These are phyloP conservation scores for Kodamaea leandrae DNA, from an alignment of 805 yeast species.

Conservation along the genomic window DNA sequence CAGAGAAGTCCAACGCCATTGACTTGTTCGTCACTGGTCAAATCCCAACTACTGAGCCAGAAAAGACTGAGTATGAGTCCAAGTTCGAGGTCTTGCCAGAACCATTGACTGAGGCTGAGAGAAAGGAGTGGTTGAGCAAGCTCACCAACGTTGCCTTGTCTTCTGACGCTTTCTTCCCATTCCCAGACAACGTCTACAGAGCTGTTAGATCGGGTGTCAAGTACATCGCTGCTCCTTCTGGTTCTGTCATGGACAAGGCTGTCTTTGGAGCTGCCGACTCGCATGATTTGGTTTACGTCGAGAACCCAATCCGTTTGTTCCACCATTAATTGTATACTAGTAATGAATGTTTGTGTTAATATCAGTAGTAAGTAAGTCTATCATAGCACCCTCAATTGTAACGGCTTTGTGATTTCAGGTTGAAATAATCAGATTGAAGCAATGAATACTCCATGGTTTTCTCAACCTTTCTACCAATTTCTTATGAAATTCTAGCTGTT, in stretches of 20 bases:
- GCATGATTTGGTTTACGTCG: constrained; percentile 85
- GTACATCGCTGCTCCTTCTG: constrained; percentile 94
- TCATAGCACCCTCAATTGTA: too few relatives aligned
- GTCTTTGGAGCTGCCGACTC: constrained; percentile 96
- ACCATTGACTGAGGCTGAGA: constrained; percentile 80
- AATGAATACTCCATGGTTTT: too few relatives aligned
- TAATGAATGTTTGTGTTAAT: constrained; percentile 7
- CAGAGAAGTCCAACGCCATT: constrained; percentile 97
- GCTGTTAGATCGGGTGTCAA: constrained; percentile 97
- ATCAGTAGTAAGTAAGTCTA: too few relatives aligned
- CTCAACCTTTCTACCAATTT: too few relatives aligned
- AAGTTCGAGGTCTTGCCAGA: constrained; percentile 82
- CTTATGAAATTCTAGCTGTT: too few relatives aligned
- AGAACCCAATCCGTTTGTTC: constrained; percentile 96
- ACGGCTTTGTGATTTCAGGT: too few relatives aligned
- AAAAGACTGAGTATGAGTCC: constrained; percentile 85
- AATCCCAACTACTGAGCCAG: constrained; percentile 89
- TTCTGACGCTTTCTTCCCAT: constrained; percentile 99
- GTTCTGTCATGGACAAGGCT: constrained; percentile 96
- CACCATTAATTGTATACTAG: constrained; percentile 62
- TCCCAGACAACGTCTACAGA: constrained; percentile 98
- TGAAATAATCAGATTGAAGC: too few relatives aligned
- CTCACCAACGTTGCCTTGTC: constrained; percentile 85
- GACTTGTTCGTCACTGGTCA: constrained; percentile 90
- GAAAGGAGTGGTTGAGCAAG: constrained; percentile 80